Conservation (phyloP, 768 basidiomycete species). For the Filobasidium floriforme region DNA sequence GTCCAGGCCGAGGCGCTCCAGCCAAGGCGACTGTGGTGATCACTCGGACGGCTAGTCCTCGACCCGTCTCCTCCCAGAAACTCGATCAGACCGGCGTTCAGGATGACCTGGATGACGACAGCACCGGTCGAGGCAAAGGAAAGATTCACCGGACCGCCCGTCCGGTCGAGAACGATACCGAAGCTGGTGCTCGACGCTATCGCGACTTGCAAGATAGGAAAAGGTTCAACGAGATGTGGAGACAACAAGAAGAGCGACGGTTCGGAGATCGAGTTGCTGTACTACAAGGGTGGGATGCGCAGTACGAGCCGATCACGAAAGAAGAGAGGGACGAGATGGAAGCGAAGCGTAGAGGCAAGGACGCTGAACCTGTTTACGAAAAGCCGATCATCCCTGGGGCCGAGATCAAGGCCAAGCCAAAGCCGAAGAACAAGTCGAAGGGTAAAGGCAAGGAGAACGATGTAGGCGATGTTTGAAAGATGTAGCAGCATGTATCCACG, state of each 20-base stretch:
- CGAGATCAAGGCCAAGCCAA: conserved; percentile 21
- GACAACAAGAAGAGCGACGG: conserved; percentile 23
- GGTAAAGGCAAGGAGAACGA: conserved; percentile 24
- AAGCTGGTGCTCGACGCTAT: conserved; percentile 27
- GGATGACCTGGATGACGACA: conserved; percentile 9
- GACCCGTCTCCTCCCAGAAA: conserved; percentile 5
- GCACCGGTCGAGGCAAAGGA: conserved; percentile 1
- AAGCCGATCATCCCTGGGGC: conserved; percentile 14
- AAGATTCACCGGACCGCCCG: conserved; percentile 18
- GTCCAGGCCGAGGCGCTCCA: background rate
- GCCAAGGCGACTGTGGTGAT: conserved; percentile 33
- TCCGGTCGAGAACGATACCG: conserved; percentile 24
- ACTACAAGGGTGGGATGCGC: conserved; percentile 25
- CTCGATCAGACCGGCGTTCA: conserved; percentile 5
- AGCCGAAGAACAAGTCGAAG: conserved; percentile 28
- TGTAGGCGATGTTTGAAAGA: background rate
- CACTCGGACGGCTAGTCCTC: conserved; percentile 27
- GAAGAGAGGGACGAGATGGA: conserved; percentile 25
- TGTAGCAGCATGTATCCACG: background rate
- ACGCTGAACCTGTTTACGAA: background rate
- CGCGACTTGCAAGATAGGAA: conserved; percentile 28
- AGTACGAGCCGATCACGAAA: conserved; percentile 30
- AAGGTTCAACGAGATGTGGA: conserved; percentile 25
- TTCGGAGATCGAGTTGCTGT: conserved; percentile 33
- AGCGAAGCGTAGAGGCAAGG: conserved; percentile 13